A percentile compares a stretch with the other conserved stretches of the same genome.
Evolutionary conservation across 129 eudicot species (phyloP).

Genomic region (Tanacetum coccineum): DNA sequence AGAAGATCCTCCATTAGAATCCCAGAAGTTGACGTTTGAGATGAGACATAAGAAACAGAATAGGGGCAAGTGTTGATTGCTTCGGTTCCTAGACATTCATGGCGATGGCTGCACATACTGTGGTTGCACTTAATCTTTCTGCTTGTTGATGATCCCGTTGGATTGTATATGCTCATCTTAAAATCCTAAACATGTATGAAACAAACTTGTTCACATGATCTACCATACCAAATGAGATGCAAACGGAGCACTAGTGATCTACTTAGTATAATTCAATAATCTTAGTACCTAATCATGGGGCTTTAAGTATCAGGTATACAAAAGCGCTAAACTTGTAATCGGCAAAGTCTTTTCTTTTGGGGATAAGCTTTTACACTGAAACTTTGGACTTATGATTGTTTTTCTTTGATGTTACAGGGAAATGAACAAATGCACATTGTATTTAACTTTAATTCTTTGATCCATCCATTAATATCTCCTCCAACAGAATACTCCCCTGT

Average conservation of each 20-base stretch:
- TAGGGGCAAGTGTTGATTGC: constrained; percentile 62
- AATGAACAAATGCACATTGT: too few relatives aligned
- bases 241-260: constrained; percentile 1
- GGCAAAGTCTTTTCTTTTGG: too few relatives aligned
- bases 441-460: neutral
- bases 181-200: constrained; percentile 50
- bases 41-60: constrained; percentile 77
- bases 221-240: neutral
- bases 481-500: neutral
- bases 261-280: constrained; percentile 2
- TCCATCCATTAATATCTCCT: neutral
- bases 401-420: too few relatives aligned
- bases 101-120: constrained; percentile 48
- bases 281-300: neutral
- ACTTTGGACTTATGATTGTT: too few relatives aligned
- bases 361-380: too few relatives aligned
- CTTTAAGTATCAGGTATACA: too few relatives aligned
- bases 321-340: too few relatives aligned
- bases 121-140: constrained; percentile 67
- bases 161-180: constrained; percentile 78
- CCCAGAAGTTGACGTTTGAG: constrained; percentile 94
- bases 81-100: constrained; percentile 45
- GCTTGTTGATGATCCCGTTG: constrained; percentile 73
- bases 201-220: constrained; percentile 3
- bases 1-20: constrained; percentile 84